Evolutionary conservation across 2,329 filamentous ascomycete genomes (phyloP), one percentile per base, ranked within the genome.

Genomic region (Colletotrichum sp.): DNA sequence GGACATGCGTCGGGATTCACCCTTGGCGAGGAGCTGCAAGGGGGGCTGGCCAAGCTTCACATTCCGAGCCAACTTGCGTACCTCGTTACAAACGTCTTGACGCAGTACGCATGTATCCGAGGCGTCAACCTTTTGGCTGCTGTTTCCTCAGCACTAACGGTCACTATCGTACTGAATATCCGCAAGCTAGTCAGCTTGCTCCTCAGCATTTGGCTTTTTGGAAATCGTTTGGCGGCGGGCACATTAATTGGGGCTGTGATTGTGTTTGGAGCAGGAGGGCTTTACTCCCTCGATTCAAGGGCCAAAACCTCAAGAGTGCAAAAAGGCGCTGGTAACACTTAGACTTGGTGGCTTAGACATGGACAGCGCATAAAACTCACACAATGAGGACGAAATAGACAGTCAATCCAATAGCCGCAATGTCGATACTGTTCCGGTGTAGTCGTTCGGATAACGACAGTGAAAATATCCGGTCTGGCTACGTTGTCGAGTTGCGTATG

Each of bases 111-210:
- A 29, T 99, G 97, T 83, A 98, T 99, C 76, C 94, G 96, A 5
- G 97, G 97, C 3, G 97, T 99, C 71, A 98, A 98, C 78, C 89
- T 98, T n/a, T 88, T 99, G 6, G 96, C 95, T 2, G 94, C 96
- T 1, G 93, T 93, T 69, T 95, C 95, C 5, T 96, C 96, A 5
- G 97, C 97, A 0, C 89, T 99, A 69, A 98, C 97, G 1, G 97
- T 99, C 29, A 98, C 96, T 2, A 98, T 99, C 78, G 95, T 98
- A 62, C 88, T 99, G 74, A 99, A 98, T 82, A 94, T 99, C 74
- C 91, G 97, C 78, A 99, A 99, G 84, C 87, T 99, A 24, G 93
- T 98, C 69, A 98, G 96, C 79, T 89, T 98, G 74, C 86, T 98
- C 75, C 83, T 98, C 72, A 98, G 96, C 78, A 97, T 98, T 73